Evolutionary conservation across 2,329 filamentous ascomycete genomes (phyloP).

Genomic region (Alternaria viburni): DNA sequence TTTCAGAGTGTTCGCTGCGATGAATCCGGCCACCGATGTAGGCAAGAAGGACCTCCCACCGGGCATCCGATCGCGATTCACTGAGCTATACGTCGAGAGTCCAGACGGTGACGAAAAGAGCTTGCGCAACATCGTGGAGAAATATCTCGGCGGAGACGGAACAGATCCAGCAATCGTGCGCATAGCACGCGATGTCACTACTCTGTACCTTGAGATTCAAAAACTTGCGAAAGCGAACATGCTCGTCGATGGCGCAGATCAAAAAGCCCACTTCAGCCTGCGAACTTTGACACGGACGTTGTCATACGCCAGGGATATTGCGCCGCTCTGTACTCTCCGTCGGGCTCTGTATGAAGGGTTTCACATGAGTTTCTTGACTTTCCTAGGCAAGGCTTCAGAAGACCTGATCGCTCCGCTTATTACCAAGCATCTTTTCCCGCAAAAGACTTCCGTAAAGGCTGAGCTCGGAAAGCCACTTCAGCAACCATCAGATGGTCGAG

Average conservation of each 20-base stretch:
- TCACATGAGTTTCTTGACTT: conserved; percentile 95
- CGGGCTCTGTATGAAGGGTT: conserved; percentile 93
- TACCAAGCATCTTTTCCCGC: conserved; percentile 77
- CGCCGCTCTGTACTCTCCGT: conserved; percentile 81
- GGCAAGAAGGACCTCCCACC: conserved; percentile 93
- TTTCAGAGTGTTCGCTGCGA: conserved; percentile 96
- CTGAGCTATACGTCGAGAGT: conserved; percentile 91
- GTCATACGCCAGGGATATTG: conserved; percentile 84
- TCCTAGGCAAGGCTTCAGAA: conserved; percentile 83
- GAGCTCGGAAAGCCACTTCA: conserved; percentile 80
- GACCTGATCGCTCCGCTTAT: conserved; percentile 79
- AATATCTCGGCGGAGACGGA: conserved; percentile 75
- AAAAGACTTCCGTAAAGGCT: conserved; percentile 70
- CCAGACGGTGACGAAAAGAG: conserved; percentile 88
- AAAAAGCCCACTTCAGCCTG: conserved; percentile 96
- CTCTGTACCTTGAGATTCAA: conserved; percentile 88
- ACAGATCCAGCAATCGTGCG: conserved; percentile 72
- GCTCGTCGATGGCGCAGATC: conserved; percentile 91
- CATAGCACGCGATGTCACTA: conserved; percentile 79
- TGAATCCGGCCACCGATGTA: conserved; percentile 98
- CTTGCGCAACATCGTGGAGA: conserved; percentile 83
- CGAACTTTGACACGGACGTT: conserved; percentile 90
- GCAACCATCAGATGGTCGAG: conserved; percentile 74
- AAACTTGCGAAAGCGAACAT: conserved; percentile 78
- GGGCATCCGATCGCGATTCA: conserved; percentile 89